phyloP scores from a whole-genome alignment of 2,329 filamentous ascomycete species.

The Ophiostoma sp. region DNA sequence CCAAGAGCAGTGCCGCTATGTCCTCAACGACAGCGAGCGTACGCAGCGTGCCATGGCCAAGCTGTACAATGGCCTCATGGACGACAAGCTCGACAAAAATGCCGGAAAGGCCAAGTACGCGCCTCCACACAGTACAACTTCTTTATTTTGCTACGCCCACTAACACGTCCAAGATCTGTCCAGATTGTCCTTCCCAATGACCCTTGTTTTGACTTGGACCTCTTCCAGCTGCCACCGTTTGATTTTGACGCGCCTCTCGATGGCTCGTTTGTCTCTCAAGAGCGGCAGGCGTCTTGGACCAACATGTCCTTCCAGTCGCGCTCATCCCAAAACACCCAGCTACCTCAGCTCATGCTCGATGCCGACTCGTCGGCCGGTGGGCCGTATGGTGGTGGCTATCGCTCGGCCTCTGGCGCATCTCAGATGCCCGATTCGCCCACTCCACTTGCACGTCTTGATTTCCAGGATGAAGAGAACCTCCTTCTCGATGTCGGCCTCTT shows the following conservation, averaged over 20 bases:
- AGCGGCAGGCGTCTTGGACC: constrained; percentile 29
- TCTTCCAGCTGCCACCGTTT: constrained; percentile 56
- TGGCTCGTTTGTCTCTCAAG: constrained; percentile 33
- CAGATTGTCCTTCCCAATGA: constrained; percentile 81
- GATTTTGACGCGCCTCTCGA: constrained; percentile 44
- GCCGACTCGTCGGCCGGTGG: constrained; percentile 35
- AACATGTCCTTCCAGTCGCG: constrained; percentile 28
- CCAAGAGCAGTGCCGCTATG: constrained; percentile 81
- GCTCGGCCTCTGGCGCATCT: constrained; percentile 24
- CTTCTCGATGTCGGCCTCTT: constrained; percentile 41
- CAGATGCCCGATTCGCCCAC: constrained; percentile 28
- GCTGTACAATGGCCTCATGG: constrained; percentile 67
- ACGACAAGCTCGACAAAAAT: constrained; percentile 65
- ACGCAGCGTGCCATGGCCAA: constrained; percentile 59
- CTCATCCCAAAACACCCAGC: constrained; percentile 41
- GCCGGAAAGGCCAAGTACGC: constrained; percentile 71
- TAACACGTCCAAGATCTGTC: constrained; percentile 57
- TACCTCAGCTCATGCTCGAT: constrained; percentile 45
- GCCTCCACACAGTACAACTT: too few relatives aligned
- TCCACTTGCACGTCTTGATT: constrained; percentile 33
- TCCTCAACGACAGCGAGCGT: constrained; percentile 76
- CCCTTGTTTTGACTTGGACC: constrained; percentile 67
- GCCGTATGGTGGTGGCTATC: constrained; percentile 27
- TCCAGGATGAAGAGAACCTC: constrained; percentile 48
- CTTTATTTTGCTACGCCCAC: not conserved